A percentile compares a stretch with the other conserved stretches of the same genome.
phyloP scores from a whole-genome alignment of 2,329 filamentous ascomycete genomes.

The Lasiodiplodia hormozganensis region DNA sequence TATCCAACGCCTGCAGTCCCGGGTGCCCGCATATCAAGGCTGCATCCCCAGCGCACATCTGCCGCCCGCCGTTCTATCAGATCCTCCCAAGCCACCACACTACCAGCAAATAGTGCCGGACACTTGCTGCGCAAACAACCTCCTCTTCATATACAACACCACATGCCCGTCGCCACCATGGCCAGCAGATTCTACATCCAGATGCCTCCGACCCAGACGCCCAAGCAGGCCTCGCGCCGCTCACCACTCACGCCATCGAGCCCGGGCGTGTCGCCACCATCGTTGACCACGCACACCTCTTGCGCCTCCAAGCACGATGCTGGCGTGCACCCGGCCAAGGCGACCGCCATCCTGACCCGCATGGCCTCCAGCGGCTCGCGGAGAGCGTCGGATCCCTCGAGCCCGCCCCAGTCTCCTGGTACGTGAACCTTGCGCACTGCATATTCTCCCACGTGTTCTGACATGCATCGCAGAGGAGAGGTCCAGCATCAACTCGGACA shows the following conservation, averaged over 20 bases:
- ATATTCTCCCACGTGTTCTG: conserved; percentile 6
- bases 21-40: conserved; percentile 29
- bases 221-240: conserved; percentile 45
- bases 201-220: conserved; percentile 45
- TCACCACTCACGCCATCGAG: conserved; percentile 55
- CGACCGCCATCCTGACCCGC: conserved; percentile 51
- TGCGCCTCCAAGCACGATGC: conserved; percentile 50
- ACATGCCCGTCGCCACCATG: conserved; percentile 36
- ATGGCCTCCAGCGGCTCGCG: conserved; percentile 52
- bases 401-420: conserved; percentile 28
- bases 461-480: conserved; percentile 35
- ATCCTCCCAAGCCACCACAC: conserved; percentile 23
- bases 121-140: conserved; percentile 15
- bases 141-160: conserved; percentile 5
- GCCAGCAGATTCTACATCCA: conserved; percentile 48
- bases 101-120: conserved; percentile 14
- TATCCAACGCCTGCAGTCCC: conserved; percentile 25
- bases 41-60: conserved; percentile 28
- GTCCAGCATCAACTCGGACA: conserved; percentile 45
- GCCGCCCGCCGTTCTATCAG: conserved; percentile 24
- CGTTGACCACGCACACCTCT: conserved; percentile 50
- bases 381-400: conserved; percentile 34
- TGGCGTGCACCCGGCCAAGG: conserved; percentile 49
- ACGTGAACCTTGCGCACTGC: conserved; percentile 6
- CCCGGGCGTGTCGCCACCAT: conserved; percentile 49